Conservation (phyloP, 306 rosid genomes). For the apple (Malus domestica) region ASM211411v1 NC_041803.1:53887501-53888000, state of each 20-base stretch:
- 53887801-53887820: neutral
- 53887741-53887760: neutral
- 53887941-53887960: too few species aligned
- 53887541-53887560: neutral
- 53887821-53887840: too few species aligned
- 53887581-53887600: neutral
- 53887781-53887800: neutral
- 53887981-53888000: too few species aligned
- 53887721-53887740: neutral
- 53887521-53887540: too few species aligned
- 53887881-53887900: too few species aligned
- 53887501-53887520: neutral
- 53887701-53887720: neutral
- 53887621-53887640: neutral
- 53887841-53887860: too few species aligned
- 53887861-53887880: too few species aligned
- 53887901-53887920: too few species aligned
- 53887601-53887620: neutral
- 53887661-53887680: neutral
- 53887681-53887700: neutral
- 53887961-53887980: too few species aligned
- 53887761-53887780: neutral
- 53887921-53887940: too few species aligned
- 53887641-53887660: neutral
- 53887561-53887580: neutral